Evolutionary conservation across 2,329 filamentous ascomycete species (phyloP).

Genomic region (Dendrostoma leiphaemia): DNA sequence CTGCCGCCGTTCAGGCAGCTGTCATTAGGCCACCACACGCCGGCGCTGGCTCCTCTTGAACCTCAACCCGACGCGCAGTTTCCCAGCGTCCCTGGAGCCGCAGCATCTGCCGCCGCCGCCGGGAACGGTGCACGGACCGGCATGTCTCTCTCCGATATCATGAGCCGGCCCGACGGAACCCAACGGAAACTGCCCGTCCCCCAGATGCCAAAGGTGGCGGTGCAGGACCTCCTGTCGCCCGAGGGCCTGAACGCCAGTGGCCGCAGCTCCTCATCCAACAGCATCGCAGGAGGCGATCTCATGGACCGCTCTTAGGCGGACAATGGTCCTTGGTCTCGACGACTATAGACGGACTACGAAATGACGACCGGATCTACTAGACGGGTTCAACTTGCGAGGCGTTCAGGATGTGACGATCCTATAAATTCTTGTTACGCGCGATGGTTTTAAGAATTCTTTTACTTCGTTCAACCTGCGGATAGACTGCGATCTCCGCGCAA

Average conservation of each 20-base stretch:
- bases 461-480: not conserved
- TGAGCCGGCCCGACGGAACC: constrained; percentile 81
- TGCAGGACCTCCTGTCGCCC: constrained; percentile 77
- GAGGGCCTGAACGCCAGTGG: constrained; percentile 69
- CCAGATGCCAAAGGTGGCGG: constrained; percentile 83
- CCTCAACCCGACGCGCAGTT: constrained; percentile 48
- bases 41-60: constrained; percentile 58
- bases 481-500: not conserved
- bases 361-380: constrained; percentile 20
- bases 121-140: constrained; percentile 56
- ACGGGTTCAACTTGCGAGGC: constrained; percentile 20
- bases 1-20: constrained; percentile 78
- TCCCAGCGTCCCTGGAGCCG: too few species aligned
- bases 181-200: constrained; percentile 90
- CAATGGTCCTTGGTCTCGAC: constrained; percentile 27
- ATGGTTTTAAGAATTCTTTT: not conserved
- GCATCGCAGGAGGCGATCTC: constrained; percentile 70
- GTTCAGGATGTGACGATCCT: constrained; percentile 17
- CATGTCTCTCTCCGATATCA: constrained; percentile 86
- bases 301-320: constrained; percentile 44
- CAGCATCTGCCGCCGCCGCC: constrained; percentile 32
- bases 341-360: constrained; percentile 12
- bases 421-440: constrained; percentile 7
- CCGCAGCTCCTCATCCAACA: constrained; percentile 74
- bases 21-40: constrained; percentile 50